A percentile compares a stretch with the other conserved stretches of the same genome.
These are phyloP conservation scores for Eurotiales sp. DNA, from an alignment of 2,329 filamentous ascomycete species.

Conservation along the genomic window DNA sequence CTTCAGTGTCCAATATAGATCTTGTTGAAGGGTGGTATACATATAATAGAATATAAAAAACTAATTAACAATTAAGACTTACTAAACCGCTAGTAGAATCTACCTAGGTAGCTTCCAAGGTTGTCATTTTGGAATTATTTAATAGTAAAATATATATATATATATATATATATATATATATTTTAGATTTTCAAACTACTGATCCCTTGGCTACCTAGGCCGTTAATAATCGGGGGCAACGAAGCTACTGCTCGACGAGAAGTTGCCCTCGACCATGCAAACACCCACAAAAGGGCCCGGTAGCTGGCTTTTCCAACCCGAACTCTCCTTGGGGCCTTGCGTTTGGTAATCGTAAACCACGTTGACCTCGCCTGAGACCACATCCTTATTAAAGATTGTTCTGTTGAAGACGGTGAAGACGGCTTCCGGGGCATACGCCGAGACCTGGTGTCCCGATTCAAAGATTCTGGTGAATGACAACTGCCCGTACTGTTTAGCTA, in stretches of 20 bases:
- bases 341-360: not conserved
- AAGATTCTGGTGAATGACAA: conserved; percentile 49
- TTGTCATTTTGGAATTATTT: too few species aligned
- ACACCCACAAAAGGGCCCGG: not conserved
- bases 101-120: too few species aligned
- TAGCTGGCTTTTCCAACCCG: not conserved
- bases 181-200: too few species aligned
- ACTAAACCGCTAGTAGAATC: too few species aligned
- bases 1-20: too few species aligned
- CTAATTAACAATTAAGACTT: too few species aligned
- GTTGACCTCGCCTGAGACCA: not conserved
- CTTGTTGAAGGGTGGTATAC: too few species aligned
- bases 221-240: not conserved
- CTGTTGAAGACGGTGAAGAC: not conserved
- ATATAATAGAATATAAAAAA: too few species aligned
- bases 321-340: not conserved
- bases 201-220: too few species aligned
- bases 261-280: not conserved
- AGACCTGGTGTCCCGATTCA: conserved; percentile 40
- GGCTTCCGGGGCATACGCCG: not conserved
- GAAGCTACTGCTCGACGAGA: not conserved
- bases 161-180: too few species aligned
- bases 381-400: not conserved
- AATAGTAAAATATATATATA: too few species aligned
- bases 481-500: conserved; percentile 46